These are phyloP conservation scores for Myxozyma nipponensis DNA, from an alignment of 805 yeast genomes.

Conservation along the genomic window DNA sequence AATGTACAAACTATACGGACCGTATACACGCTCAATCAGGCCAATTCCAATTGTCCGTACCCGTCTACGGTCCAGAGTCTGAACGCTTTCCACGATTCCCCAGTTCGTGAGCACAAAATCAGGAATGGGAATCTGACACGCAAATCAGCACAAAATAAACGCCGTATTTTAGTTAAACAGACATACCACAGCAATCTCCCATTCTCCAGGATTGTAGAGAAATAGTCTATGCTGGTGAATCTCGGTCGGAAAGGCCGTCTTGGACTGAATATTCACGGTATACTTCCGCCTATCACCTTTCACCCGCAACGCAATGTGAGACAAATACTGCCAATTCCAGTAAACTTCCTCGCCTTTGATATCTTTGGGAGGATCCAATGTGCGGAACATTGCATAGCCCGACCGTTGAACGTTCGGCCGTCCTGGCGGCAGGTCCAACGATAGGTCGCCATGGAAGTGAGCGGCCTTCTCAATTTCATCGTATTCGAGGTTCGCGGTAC, in stretches of 20 bases:
- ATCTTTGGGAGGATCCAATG: constrained; percentile 56
- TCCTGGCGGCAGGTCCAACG: constrained; percentile 61
- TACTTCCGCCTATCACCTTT: constrained; percentile 50
- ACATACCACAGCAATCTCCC: constrained; percentile 70
- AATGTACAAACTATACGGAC: constrained; percentile 65
- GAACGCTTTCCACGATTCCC: constrained; percentile 59
- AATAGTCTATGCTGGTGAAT: constrained; percentile 78
- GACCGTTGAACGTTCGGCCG: constrained; percentile 61
- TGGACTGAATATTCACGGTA: constrained; percentile 76
- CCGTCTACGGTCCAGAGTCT: constrained; percentile 56
- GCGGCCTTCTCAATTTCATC: constrained; percentile 47
- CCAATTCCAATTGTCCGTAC: constrained; percentile 76
- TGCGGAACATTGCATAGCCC: constrained; percentile 81
- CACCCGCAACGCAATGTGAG: constrained; percentile 53
- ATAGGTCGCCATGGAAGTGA: constrained; percentile 65
- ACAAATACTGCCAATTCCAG: constrained; percentile 69
- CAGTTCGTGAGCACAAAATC: constrained; percentile 80
- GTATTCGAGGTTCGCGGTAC: constrained; percentile 54
- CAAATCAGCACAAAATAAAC: not conserved
- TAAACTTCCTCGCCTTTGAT: constrained; percentile 39
- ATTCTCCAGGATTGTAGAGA: constrained; percentile 62
- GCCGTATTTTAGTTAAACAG: not conserved
- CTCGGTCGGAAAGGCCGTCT: constrained; percentile 72
- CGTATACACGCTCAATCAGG: constrained; percentile 69
- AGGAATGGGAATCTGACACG: constrained; percentile 51